Conservation (phyloP, 2,329 filamentous ascomycete genomes). For the Xylaria hypoxylon region DNA sequence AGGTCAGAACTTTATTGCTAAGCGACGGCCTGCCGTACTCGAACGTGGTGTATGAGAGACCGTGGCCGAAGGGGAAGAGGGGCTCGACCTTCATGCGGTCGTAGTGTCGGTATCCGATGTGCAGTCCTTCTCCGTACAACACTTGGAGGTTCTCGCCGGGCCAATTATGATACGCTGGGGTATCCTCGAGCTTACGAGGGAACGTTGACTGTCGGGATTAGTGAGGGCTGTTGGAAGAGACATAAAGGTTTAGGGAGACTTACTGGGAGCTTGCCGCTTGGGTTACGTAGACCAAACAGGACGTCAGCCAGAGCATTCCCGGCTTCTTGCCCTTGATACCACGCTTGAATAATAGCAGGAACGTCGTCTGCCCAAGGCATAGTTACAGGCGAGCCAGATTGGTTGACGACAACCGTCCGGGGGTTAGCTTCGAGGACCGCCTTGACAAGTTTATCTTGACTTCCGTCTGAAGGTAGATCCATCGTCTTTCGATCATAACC, state of each 20-base stretch:
- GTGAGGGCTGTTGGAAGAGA: conserved; percentile 23
- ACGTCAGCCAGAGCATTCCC: conserved; percentile 76
- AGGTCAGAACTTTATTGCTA: conserved; percentile 55
- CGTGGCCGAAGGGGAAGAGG: conserved; percentile 79
- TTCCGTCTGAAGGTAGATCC: conserved; percentile 67
- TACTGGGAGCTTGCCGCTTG: conserved; percentile 75
- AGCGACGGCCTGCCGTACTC: conserved; percentile 69
- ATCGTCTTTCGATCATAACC: conserved; percentile 74
- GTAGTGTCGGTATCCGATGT: conserved; percentile 79
- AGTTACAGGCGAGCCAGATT: conserved; percentile 74
- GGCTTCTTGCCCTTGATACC: conserved; percentile 77
- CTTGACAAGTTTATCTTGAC: conserved; percentile 72
- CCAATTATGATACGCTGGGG: conserved; percentile 79
- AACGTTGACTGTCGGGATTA: conserved; percentile 66
- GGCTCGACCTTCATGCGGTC: conserved; percentile 70
- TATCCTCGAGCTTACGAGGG: conserved; percentile 71
- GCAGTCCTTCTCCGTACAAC: conserved; percentile 78
- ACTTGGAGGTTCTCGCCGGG: conserved; percentile 76
- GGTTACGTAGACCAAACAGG: conserved; percentile 71
- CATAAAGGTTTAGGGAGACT: conserved; percentile 33
- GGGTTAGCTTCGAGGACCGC: conserved; percentile 72
- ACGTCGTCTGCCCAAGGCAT: conserved; percentile 77
- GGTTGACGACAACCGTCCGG: conserved; percentile 75
- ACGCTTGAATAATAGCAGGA: conserved; percentile 75
- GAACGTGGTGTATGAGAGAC: conserved; percentile 78